phyloP scores from a whole-genome alignment of 306 rosid genomes.

The Morella rubra region DNA sequence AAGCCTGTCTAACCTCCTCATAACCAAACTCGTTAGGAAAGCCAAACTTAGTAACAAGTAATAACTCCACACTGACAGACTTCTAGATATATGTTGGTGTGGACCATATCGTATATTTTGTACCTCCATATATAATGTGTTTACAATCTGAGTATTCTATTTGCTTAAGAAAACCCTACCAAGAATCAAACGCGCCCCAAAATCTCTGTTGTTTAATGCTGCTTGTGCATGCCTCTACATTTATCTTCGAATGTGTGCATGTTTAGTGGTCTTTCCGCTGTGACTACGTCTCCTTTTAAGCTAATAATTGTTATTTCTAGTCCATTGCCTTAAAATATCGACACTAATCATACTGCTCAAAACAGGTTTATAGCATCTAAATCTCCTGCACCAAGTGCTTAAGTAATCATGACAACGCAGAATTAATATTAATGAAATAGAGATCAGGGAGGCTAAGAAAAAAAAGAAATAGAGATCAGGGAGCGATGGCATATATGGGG shows the following conservation, averaged over 20 bases:
- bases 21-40: neutral
- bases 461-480: conserved; percentile 29
- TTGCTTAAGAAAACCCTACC: neutral
- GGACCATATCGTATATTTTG: neutral
- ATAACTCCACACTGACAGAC: too few species aligned
- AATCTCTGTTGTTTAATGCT: neutral
- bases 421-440: conserved; percentile 34
- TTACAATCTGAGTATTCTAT: neutral
- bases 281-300: conserved; percentile 10
- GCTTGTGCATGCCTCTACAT: neutral
- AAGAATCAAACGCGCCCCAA: neutral
- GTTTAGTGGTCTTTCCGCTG: conserved; percentile 2
- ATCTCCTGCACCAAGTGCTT: conserved; percentile 34
- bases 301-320: conserved; percentile 28
- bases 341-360: neutral
- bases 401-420: conserved; percentile 38
- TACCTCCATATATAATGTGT: too few species aligned
- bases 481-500: conserved; percentile 29
- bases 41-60: neutral
- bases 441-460: conserved; percentile 11
- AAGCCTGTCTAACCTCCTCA: neutral
- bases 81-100: neutral
- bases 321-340: conserved; percentile 16
- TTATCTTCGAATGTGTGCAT: neutral
- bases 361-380: conserved; percentile 25